Evolutionary conservation across 805 yeast species (phyloP).

Genomic region (Candida pseudofarinosa): DNA sequence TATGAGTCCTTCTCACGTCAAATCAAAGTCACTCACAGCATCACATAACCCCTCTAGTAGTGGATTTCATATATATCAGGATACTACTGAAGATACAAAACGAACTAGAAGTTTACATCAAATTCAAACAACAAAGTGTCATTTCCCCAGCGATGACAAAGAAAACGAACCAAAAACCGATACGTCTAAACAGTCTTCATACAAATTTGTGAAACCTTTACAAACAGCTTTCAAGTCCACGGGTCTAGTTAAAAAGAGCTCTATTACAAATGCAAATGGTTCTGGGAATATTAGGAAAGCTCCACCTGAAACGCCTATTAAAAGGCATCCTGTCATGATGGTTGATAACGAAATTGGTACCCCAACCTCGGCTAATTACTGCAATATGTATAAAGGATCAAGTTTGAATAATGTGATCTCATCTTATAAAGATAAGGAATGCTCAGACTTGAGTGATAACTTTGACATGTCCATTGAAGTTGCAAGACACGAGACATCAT

Average conservation of each 20-base stretch:
- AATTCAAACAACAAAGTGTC: background rate
- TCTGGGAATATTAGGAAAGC: slow-evolving; percentile 19
- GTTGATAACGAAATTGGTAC: slow-evolving; percentile 16
- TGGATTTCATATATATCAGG: slow-evolving; percentile 23
- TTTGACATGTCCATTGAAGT: slow-evolving; percentile 37
- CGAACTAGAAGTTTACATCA: slow-evolving; percentile 1
- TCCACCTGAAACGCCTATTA: slow-evolving; percentile 44
- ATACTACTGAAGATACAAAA: slow-evolving; percentile 7
- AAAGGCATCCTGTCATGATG: slow-evolving; percentile 36
- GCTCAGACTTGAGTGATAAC: slow-evolving; percentile 8
- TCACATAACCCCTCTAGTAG: slow-evolving; percentile 10
- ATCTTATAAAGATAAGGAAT: slow-evolving; percentile 19
- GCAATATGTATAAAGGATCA: slow-evolving; percentile 3
- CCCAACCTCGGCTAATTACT: background rate
- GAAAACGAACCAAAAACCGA: slow-evolving; percentile 20
- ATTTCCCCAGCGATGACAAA: slow-evolving; percentile 33
- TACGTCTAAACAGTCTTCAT: slow-evolving; percentile 23
- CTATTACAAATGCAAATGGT: slow-evolving; percentile 12
- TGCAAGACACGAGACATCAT: slow-evolving; percentile 28
- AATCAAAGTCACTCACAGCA: slow-evolving; percentile 18
- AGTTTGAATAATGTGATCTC: slow-evolving; percentile 15
- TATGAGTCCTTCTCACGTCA: slow-evolving; percentile 26
- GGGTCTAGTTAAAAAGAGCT: slow-evolving; percentile 59
- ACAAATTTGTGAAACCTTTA: slow-evolving; percentile 73
- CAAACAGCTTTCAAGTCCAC: slow-evolving; percentile 79